Evolutionary conservation across 2,329 filamentous ascomycete genomes (phyloP).

Genomic region (Exophiala sp.): DNA sequence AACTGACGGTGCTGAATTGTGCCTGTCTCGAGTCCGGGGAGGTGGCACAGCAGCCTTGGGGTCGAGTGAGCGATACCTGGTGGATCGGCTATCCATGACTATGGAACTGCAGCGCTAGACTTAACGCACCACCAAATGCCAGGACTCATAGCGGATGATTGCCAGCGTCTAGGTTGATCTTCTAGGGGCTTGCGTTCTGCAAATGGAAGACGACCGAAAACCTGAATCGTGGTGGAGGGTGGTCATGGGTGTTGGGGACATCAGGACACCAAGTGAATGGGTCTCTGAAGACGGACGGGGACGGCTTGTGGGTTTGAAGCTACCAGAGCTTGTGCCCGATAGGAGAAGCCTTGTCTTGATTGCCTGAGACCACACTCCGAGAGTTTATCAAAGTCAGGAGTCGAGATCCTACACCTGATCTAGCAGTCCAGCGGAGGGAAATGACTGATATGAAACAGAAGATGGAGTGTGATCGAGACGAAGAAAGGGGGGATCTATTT

Average conservation of each 20-base stretch:
- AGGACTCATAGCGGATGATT: slow-evolving; percentile 12
- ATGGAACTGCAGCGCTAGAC: no score
- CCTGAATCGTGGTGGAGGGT: slow-evolving; percentile 4
- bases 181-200: not conserved
- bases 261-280: slow-evolving; percentile 25
- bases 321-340: slow-evolving; percentile 11
- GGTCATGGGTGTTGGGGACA: slow-evolving; percentile 21
- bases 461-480: slow-evolving; percentile 12
- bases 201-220: slow-evolving; percentile 1
- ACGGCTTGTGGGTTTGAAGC: slow-evolving; percentile 3
- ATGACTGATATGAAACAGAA: slow-evolving; percentile 1
- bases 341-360: slow-evolving; percentile 3
- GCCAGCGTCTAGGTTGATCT: slow-evolving; percentile 9
- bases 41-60: slow-evolving; percentile 18
- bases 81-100: slow-evolving; percentile 27
- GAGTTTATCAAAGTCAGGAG: not conserved
- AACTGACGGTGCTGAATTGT: slow-evolving; percentile 26
- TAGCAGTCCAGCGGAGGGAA: slow-evolving; percentile 1
- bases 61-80: slow-evolving; percentile 28
- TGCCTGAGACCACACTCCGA: not conserved
- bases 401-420: slow-evolving; percentile 1
- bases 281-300: slow-evolving; percentile 5
- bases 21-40: slow-evolving; percentile 23
- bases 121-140: not conserved
- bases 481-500: not conserved